Conservation (phyloP, 2,329 filamentous ascomycete genomes). For the Huntiella savannae region DNA sequence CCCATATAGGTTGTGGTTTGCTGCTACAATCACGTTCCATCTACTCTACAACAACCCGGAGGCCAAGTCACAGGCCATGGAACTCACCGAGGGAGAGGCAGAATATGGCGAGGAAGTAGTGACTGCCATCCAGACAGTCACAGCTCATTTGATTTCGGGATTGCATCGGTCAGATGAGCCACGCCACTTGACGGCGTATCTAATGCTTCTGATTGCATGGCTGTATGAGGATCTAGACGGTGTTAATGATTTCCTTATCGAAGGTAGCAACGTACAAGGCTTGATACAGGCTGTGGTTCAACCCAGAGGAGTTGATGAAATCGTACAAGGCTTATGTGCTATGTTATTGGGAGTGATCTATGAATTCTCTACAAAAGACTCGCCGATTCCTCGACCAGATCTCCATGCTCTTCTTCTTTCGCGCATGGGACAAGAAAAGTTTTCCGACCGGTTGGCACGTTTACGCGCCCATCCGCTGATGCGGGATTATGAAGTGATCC, state of each 20-base stretch:
- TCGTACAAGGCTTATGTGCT: conserved; percentile 68
- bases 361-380: conserved; percentile 96
- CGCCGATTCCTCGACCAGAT: conserved; percentile 64
- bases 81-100: conserved; percentile 74
- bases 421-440: conserved; percentile 68
- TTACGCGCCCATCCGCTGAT: conserved; percentile 61
- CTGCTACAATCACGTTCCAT: conserved; percentile 70
- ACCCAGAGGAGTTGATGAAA: conserved; percentile 36
- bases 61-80: conserved; percentile 62
- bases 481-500: conserved; percentile 74
- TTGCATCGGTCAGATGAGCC: conserved; percentile 61
- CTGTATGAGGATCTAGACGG: conserved; percentile 81
- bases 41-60: conserved; percentile 62
- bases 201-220: conserved; percentile 80
- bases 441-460: conserved; percentile 61
- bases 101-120: conserved; percentile 84
- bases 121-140: conserved; percentile 75
- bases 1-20: conserved; percentile 80
- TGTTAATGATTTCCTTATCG: conserved; percentile 80
- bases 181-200: conserved; percentile 61
- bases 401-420: conserved; percentile 61
- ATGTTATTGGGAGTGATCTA: conserved; percentile 76
- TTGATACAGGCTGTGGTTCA: conserved; percentile 55
- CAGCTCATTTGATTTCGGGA: conserved; percentile 67
- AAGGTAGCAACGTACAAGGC: conserved; percentile 81